Conservation (phyloP, 805 yeast genomes). For the Metschnikowia koreensis region DNA sequence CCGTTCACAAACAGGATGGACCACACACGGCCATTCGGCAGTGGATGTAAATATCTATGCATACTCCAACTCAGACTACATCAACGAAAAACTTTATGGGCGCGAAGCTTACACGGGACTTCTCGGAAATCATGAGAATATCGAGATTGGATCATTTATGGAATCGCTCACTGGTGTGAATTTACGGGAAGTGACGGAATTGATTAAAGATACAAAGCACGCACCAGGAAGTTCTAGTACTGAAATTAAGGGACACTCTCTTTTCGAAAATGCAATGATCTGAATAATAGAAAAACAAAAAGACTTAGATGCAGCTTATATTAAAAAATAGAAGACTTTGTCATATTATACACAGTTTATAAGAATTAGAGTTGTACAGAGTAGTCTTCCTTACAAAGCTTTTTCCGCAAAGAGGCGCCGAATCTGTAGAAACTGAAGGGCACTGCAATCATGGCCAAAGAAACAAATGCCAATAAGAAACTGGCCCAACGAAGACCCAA, state of each 20-base stretch:
- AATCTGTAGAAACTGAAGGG: conserved; percentile 71
- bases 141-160: conserved; percentile 77
- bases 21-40: conserved; percentile 94
- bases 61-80: conserved; percentile 54
- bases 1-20: conserved; percentile 94
- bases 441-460: conserved; percentile 70
- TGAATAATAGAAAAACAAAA: too few relatives aligned
- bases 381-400: conserved; percentile 67
- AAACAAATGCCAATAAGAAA: conserved; percentile 73
- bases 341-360: not conserved
- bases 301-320: not conserved
- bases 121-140: conserved; percentile 84
- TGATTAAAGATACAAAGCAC: conserved; percentile 51
- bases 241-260: not conserved
- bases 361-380: conserved; percentile 11
- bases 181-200: conserved; percentile 47
- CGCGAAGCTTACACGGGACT: conserved; percentile 38
- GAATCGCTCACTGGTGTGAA: conserved; percentile 50
- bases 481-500: conserved; percentile 80
- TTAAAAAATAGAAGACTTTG: not conserved
- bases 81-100: conserved; percentile 36
- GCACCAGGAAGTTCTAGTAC: conserved; percentile 26
- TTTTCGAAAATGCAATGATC: conserved; percentile 2
- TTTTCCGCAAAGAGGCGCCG: conserved; percentile 63
- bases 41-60: conserved; percentile 94